Percentiles rank a stretch among this genome's conserved stretches.
These are phyloP conservation scores for Chaetothyriales sp. DNA, from an alignment of 2,329 filamentous ascomycete genomes.

Conservation along the genomic window DNA sequence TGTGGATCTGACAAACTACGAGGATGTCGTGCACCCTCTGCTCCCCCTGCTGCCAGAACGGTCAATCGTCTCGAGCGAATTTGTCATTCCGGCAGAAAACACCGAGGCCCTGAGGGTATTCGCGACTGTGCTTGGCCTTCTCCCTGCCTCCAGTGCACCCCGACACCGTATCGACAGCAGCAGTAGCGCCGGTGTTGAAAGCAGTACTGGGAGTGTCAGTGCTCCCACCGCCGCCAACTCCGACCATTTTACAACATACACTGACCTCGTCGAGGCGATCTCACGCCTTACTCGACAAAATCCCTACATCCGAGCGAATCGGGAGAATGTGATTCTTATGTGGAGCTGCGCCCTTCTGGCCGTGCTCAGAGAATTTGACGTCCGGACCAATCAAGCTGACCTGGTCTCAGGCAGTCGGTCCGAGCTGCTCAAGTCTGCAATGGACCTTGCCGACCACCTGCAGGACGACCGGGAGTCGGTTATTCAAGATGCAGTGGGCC, in stretches of 20 bases:
- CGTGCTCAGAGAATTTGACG: background rate
- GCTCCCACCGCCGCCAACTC: background rate
- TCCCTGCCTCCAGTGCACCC: slow-evolving; percentile 1
- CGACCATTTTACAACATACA: background rate
- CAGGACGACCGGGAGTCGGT: background rate
- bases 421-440: background rate
- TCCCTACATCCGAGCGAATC: background rate
- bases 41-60: slow-evolving; percentile 13
- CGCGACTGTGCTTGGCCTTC: background rate
- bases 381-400: background rate
- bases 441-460: background rate
- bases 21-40: slow-evolving; percentile 11
- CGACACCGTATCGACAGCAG: background rate
- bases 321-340: background rate
- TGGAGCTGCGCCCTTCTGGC: background rate
- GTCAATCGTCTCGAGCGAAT: background rate
- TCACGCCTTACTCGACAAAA: background rate
- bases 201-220: background rate
- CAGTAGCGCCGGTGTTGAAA: background rate
- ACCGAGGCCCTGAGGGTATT: background rate
- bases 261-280: background rate
- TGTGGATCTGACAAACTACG: slow-evolving; percentile 9
- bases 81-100: background rate
- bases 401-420: background rate
- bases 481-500: background rate